Evolutionary conservation across 1,284 basidiomycete genomes (phyloP).

Genomic region (Phlebopus sp.): DNA sequence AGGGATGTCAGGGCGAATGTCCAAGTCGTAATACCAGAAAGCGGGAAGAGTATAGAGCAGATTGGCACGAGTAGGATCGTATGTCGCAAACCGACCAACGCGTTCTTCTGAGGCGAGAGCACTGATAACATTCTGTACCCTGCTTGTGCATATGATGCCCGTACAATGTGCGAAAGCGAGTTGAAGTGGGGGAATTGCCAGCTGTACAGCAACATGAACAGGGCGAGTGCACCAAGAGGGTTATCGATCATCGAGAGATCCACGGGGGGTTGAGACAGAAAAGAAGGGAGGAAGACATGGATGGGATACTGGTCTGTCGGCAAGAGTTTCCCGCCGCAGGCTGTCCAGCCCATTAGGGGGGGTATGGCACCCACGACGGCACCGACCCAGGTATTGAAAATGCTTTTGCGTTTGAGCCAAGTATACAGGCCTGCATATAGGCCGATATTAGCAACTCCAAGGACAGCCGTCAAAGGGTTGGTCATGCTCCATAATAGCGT

Average conservation of each 20-base stretch:
- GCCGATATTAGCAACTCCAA: slow-evolving; percentile 84
- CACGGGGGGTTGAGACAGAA: slow-evolving; percentile 36
- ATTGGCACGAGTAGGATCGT: slow-evolving; percentile 77
- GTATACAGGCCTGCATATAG: slow-evolving; percentile 95
- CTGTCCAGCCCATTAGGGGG: slow-evolving; percentile 98
- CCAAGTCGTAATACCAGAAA: slow-evolving; percentile 87
- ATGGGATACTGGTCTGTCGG: slow-evolving; percentile 60
- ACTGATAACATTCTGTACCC: slow-evolving; percentile 95
- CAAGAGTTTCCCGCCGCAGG: slow-evolving; percentile 80
- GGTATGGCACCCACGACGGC: slow-evolving; percentile 91
- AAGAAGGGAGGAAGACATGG: slow-evolving; percentile 55
- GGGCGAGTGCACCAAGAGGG: slow-evolving; percentile 70
- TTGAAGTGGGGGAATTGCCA: slow-evolving; percentile 99
- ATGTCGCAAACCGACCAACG: slow-evolving; percentile 85
- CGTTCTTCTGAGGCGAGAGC: slow-evolving; percentile 77
- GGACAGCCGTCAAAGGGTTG: slow-evolving; percentile 82
- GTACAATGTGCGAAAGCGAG: slow-evolving; percentile 83
- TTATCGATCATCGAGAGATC: slow-evolving; percentile 61
- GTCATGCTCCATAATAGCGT: slow-evolving; percentile 80
- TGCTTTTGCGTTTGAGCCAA: slow-evolving; percentile 85
- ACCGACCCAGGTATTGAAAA: slow-evolving; percentile 96
- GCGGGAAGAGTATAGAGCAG: slow-evolving; percentile 78
- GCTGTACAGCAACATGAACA: slow-evolving; percentile 84
- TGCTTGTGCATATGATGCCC: slow-evolving; percentile 88
- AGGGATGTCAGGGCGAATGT: slow-evolving; percentile 79